Base-by-base conservation (phyloP, 768 basidiomycete species). In the Austroboletus eburneus region DNA sequence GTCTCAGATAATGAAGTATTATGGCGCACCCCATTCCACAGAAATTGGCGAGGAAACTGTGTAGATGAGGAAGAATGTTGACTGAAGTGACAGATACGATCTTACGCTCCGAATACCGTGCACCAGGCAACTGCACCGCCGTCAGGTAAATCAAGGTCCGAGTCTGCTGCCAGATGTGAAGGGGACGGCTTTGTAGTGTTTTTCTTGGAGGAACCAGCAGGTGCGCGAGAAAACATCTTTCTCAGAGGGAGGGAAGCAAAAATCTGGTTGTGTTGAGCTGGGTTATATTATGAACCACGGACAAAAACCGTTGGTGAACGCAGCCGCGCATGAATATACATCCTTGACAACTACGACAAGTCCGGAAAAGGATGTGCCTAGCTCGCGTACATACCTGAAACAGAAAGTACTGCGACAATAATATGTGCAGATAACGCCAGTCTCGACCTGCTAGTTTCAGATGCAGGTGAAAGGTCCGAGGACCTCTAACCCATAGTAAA, bases 341-440 rank as follows among this genome's bases (percentile, higher is more conserved):
- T 10, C 76, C 79, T 2, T 65, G 63, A 6, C 64, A n/a, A n/a
- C n/a, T n/a, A n/a, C n/a, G n/a, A n/a, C 74, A 13, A 74, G 7
- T 29, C 29, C 29, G 29, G 13, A 29, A 7, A 29, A 7, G 29
- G 13, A 29, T 29, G 29, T 7, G 29, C 8, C 29, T 13, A 13
- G 13, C 13, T 29, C 29, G n/a, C n/a, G n/a, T n/a, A n/a, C n/a
- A n/a, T n/a, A n/a, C n/a, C n/a, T n/a, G n/a, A n/a, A n/a, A n/a
- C n/a, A n/a, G n/a, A n/a, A n/a, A n/a, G n/a, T n/a, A n/a, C n/a
- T n/a, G n/a, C n/a, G n/a, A n/a, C n/a, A n/a, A n/a, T n/a, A n/a
- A n/a, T n/a, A n/a, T n/a, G n/a, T n/a, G n/a, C n/a, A n/a, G n/a
- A n/a, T n/a, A n/a, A n/a, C n/a, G n/a, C n/a, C n/a, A n/a, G n/a